These are phyloP conservation scores for Cinchona pubescens DNA, from an alignment of 257 asterid species.

Conservation along the genomic window DNA sequence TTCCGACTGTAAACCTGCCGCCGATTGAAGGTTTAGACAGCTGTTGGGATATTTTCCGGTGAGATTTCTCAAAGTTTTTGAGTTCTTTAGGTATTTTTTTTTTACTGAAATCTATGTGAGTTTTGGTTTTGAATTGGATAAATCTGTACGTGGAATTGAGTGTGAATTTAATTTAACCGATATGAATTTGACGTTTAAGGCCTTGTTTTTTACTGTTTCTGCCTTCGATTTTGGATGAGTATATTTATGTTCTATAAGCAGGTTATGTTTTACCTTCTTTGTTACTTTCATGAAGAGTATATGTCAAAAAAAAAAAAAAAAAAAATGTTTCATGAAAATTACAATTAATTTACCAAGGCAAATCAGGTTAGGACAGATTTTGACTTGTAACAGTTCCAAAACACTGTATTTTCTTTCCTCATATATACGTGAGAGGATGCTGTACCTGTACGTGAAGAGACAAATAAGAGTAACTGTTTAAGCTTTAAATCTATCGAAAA, in stretches of 20 bases:
- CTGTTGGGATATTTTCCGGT: conserved; percentile 99
- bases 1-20: too few relatives aligned
- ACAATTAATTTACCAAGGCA: not conserved
- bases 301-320: not conserved
- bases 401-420: not conserved
- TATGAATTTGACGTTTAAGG: not conserved
- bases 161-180: too few relatives aligned
- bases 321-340: not conserved
- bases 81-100: conserved; percentile 2
- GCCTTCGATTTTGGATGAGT: not conserved
- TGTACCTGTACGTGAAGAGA: not conserved
- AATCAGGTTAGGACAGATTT: not conserved
- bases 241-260: not conserved
- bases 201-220: not conserved
- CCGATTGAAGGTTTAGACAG: conserved; percentile 67
- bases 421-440: not conserved
- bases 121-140: not conserved
- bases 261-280: not conserved
- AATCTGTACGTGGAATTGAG: not conserved
- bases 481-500: not conserved
- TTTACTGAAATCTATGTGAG: not conserved
- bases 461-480: not conserved
- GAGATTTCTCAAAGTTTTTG: conserved; percentile 11
- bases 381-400: not conserved
- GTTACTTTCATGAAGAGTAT: not conserved